Conservation (phyloP, 768 basidiomycete genomes). For the Phylloporus rhodoxanthus region DNA sequence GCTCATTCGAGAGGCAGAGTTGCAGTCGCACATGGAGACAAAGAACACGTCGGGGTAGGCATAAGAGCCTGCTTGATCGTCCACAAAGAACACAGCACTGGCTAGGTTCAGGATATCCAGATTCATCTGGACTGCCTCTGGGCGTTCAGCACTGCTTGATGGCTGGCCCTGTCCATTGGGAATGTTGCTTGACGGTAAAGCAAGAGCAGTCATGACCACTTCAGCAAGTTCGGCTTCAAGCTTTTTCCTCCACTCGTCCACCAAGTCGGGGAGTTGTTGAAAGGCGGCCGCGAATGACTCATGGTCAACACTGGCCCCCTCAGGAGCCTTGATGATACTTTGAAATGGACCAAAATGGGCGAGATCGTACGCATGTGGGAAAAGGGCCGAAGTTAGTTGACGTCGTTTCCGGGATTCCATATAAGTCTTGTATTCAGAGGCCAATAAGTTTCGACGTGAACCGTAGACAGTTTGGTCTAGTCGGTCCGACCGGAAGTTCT, state of each 20-base stretch:
- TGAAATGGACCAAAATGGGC: constrained; percentile 4
- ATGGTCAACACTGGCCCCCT: background rate
- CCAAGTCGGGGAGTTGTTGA: constrained; percentile 3
- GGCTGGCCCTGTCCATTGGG: too few species aligned
- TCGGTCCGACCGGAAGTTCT: background rate
- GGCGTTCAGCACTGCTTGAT: too few species aligned
- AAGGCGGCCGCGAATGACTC: constrained; percentile 5
- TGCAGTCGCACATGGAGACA: background rate
- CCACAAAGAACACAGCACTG: constrained; percentile 4
- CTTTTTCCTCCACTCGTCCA: constrained; percentile 4
- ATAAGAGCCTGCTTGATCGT: background rate
- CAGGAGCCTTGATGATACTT: constrained; percentile 4
- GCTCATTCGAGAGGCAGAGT: background rate
- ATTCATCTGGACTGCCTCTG: background rate
- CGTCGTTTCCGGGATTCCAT: background rate
- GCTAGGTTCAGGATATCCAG: constrained; percentile 4
- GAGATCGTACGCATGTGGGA: constrained; percentile 9
- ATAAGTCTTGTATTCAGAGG: background rate
- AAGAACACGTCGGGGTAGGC: background rate
- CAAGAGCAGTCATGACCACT: background rate
- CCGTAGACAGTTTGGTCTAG: background rate
- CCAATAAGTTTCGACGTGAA: constrained; percentile 2
- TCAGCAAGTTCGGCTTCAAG: background rate
- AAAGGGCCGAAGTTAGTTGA: background rate
- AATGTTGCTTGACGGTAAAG: background rate